Conservation (phyloP, 2,329 filamentous ascomycete species). For the Penicillium sp. region DNA sequence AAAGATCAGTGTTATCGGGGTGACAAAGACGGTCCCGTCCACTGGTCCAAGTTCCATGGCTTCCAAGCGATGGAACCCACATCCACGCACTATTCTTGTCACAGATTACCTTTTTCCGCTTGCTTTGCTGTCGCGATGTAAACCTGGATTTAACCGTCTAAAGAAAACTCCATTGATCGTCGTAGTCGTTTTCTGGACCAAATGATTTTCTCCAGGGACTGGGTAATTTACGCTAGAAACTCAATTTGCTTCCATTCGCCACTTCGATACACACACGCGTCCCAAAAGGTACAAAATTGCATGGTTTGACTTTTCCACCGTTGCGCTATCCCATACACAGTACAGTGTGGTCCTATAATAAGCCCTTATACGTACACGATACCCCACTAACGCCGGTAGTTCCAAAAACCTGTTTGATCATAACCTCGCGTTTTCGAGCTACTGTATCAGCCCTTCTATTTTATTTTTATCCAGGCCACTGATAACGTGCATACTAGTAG, state of each 20-base stretch:
- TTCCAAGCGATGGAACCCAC: constrained; percentile 15
- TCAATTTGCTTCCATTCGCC: constrained; percentile 9
- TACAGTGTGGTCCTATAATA: constrained; percentile 9
- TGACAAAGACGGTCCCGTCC: not conserved
- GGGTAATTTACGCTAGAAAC: constrained; percentile 8
- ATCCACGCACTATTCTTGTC: not conserved
- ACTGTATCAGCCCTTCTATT: not conserved
- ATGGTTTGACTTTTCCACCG: constrained; percentile 18
- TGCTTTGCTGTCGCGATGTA: not conserved
- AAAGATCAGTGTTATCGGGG: not conserved
- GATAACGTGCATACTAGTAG: not conserved
- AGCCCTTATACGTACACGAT: not conserved
- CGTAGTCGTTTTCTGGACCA: constrained; percentile 1
- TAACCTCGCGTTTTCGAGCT: not conserved
- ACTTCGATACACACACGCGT: constrained; percentile 6
- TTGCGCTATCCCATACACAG: constrained; percentile 16
- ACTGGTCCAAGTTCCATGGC: constrained; percentile 13
- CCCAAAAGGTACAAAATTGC: constrained; percentile 12
- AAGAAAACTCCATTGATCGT: constrained; percentile 4
- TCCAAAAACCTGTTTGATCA: not conserved
- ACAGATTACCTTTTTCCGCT: not conserved
- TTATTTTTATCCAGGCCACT: not conserved
- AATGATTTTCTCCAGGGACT: not conserved
- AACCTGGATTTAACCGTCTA: not conserved
- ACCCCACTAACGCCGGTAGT: not conserved